phyloP scores from a whole-genome alignment of 2,329 filamentous ascomycete species.

The Alternaria postmessia region DNA sequence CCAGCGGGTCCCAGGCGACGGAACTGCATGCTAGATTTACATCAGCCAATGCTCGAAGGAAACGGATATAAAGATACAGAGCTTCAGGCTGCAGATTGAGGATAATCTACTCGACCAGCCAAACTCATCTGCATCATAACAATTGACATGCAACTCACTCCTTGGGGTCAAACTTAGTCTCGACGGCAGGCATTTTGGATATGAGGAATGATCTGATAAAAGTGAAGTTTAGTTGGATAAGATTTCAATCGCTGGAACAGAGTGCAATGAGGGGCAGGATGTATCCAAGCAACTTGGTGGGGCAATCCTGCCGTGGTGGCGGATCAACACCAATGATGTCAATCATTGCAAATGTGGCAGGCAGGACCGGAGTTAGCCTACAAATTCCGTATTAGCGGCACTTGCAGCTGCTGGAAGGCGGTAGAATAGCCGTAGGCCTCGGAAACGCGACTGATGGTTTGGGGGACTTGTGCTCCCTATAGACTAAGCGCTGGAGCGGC shows the following conservation, averaged over 20 bases:
- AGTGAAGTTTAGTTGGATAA: neutral
- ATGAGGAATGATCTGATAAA: neutral
- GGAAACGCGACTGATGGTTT: neutral
- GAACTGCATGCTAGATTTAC: conserved; percentile 40
- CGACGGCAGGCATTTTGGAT: conserved; percentile 48
- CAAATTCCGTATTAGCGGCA: neutral
- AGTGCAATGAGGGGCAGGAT: conserved; percentile 21
- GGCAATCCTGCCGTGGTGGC: conserved; percentile 10
- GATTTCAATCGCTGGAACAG: neutral
- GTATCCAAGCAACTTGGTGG: conserved; percentile 13
- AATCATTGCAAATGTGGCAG: conserved; percentile 14
- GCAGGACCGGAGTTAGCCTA: neutral
- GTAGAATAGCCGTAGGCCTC: neutral
- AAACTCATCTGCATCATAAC: neutral
- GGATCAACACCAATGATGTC: conserved; percentile 16
- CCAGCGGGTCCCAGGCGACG: conserved; percentile 50
- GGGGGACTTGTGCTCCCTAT: neutral
- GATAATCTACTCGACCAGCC: neutral
- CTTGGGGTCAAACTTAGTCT: conserved; percentile 60
- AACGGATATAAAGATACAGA: neutral
- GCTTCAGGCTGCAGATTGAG: neutral
- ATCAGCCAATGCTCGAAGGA: neutral
- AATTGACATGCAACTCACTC: conserved; percentile 19
- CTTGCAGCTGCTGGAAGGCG: neutral
- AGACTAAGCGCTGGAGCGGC: neutral